These are phyloP conservation scores for Mycena olivaceomarginata DNA, from an alignment of 768 basidiomycete genomes.

Conservation along the genomic window DNA sequence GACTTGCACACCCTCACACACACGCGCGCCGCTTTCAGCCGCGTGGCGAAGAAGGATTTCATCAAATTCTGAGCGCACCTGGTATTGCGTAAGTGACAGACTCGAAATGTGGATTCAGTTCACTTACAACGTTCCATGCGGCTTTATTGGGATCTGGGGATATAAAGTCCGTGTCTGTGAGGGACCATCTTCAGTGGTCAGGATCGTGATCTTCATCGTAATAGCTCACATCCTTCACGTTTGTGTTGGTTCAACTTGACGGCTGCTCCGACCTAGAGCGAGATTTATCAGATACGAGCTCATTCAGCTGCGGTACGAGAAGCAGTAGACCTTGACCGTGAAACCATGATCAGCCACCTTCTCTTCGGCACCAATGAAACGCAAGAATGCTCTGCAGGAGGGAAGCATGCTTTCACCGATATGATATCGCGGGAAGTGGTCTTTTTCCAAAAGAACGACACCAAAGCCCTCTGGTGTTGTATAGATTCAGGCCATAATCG, in stretches of 20 bases:
- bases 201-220: no score
- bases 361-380: slow-evolving; percentile 60
- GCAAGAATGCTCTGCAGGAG: slow-evolving; percentile 57
- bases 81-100: not conserved
- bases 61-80: slow-evolving; percentile 77
- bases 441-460: slow-evolving; percentile 53
- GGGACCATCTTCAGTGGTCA: no score
- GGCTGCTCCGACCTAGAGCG: slow-evolving; percentile 60
- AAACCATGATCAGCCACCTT: slow-evolving; percentile 58
- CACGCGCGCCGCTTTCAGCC: slow-evolving; percentile 63
- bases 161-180: slow-evolving; percentile 76
- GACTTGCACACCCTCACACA: slow-evolving; percentile 69
- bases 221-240: slow-evolving; percentile 59
- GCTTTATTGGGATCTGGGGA: slow-evolving; percentile 65
- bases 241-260: slow-evolving; percentile 62
- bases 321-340: slow-evolving; percentile 52
- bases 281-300: slow-evolving; percentile 4
- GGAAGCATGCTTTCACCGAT: slow-evolving; percentile 63
- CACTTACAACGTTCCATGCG: slow-evolving; percentile 78
- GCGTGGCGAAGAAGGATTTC: slow-evolving; percentile 76
- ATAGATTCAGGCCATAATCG: slow-evolving; percentile 21
- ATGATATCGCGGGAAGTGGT: slow-evolving; percentile 57
- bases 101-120: not conserved
- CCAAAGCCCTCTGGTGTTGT: slow-evolving; percentile 48
- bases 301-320: not conserved